Percentiles rank a stretch among this genome's conserved stretches.
Evolutionary conservation across 2,329 filamentous ascomycete species (phyloP).

Genomic region (Neoarthrinium moseri): DNA sequence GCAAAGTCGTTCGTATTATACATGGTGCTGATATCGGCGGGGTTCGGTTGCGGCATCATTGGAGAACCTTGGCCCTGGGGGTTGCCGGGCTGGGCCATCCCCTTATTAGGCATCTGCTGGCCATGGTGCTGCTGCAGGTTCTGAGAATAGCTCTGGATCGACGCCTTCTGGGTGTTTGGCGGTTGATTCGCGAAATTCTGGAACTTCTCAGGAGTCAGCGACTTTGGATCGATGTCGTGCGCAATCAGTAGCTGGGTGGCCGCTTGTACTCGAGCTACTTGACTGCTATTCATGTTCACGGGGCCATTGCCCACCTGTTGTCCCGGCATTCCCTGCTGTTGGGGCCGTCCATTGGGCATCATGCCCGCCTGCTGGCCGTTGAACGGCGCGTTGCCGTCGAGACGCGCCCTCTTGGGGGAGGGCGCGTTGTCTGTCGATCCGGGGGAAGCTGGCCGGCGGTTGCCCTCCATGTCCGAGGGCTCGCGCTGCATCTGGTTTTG

Average conservation of each 20-base stretch:
- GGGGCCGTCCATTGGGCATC: constrained; percentile 70
- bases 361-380: constrained; percentile 69
- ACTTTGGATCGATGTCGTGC: constrained; percentile 73
- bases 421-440: constrained; percentile 82
- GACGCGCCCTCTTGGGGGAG: constrained; percentile 85
- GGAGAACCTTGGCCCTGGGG: constrained; percentile 78
- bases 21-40: constrained; percentile 51
- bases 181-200: constrained; percentile 56
- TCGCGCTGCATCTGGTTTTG: constrained; percentile 85
- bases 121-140: constrained; percentile 81
- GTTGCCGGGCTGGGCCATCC: constrained; percentile 69
- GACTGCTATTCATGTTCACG: constrained; percentile 15
- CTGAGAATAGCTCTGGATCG: constrained; percentile 83
- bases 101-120: constrained; percentile 76
- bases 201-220: constrained; percentile 75
- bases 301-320: constrained; percentile 62
- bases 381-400: constrained; percentile 71
- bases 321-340: constrained; percentile 64
- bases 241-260: constrained; percentile 61
- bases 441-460: constrained; percentile 79
- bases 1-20: constrained; percentile 66
- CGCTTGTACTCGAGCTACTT: constrained; percentile 18
- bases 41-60: constrained; percentile 74
- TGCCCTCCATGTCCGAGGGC: constrained; percentile 82
- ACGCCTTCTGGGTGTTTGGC: constrained; percentile 71